These are phyloP conservation scores for Mycena haematopus DNA, from an alignment of 768 basidiomycete genomes.

Conservation along the genomic window DNA sequence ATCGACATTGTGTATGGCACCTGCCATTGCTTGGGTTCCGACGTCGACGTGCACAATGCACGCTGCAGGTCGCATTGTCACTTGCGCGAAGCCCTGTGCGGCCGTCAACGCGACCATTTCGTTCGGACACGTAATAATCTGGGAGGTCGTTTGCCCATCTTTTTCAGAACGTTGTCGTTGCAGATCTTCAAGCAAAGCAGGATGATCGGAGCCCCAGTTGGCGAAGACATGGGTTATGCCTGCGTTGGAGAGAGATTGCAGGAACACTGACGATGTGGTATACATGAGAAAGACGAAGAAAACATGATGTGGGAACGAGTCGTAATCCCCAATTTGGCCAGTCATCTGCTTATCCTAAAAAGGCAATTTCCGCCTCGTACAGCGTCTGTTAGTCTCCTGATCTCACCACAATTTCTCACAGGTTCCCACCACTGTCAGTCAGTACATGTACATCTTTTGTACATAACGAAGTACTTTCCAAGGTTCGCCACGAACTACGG, in stretches of 20 bases:
- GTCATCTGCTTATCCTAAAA: slow-evolving; percentile 6
- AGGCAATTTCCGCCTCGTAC: background rate
- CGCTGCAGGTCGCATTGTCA: slow-evolving; percentile 68
- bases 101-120: slow-evolving; percentile 80
- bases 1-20: slow-evolving; percentile 77
- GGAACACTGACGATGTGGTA: slow-evolving; percentile 68
- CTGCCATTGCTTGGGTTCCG: slow-evolving; percentile 65
- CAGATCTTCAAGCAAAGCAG: slow-evolving; percentile 73
- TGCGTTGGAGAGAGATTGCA: slow-evolving; percentile 57
- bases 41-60: slow-evolving; percentile 81
- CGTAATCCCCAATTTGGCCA: background rate
- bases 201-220: slow-evolving; percentile 82
- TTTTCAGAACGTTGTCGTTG: slow-evolving; percentile 54
- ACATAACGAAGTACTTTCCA: background rate
- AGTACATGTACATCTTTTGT: too few relatives aligned
- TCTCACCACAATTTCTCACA: too few relatives aligned
- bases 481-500: too few relatives aligned
- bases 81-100: slow-evolving; percentile 75
- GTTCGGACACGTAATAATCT: slow-evolving; percentile 72
- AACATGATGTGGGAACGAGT: background rate
- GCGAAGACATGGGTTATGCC: slow-evolving; percentile 75
- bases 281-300: slow-evolving; percentile 42
- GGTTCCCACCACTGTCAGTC: background rate
- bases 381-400: too few relatives aligned
- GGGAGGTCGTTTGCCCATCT: slow-evolving; percentile 46